Evolutionary conservation across 179 eudicot species (phyloP).

Genomic region (Carnegiea gigantea): DNA sequence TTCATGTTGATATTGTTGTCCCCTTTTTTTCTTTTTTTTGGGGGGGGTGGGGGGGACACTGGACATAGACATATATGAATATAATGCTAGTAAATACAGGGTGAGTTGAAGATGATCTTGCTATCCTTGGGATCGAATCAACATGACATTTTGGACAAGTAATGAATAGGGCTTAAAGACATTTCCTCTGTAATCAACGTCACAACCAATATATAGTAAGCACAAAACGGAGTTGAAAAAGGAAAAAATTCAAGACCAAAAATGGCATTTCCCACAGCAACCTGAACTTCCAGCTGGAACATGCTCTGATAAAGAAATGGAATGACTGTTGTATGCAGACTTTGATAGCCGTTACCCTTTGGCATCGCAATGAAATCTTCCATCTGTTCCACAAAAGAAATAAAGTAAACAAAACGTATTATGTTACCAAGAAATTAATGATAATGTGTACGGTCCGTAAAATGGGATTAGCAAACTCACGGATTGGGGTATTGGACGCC

Average conservation of each 20-base stretch:
- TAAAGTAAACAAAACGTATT: not conserved
- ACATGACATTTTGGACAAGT: not conserved
- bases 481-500: conserved; percentile 93
- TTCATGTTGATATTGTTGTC: not conserved
- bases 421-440: not conserved
- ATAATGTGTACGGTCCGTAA: not conserved
- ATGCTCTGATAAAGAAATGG: conserved; percentile 98
- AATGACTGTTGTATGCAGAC: conserved; percentile 96
- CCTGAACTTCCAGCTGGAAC: conserved; percentile 98
- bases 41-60: not conserved
- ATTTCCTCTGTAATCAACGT: not conserved
- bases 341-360: conserved; percentile 96
- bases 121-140: not conserved
- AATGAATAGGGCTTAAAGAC: not conserved
- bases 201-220: not conserved
- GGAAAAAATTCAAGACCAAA: not conserved
- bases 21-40: not conserved
- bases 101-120: not conserved
- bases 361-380: conserved; percentile 97
- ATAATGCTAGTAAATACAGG: not conserved
- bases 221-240: not conserved
- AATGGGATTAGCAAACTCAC: conserved; percentile 47
- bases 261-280: conserved; percentile 14
- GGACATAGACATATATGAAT: not conserved
- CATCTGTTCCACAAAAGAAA: conserved; percentile 53